Evolutionary conservation across 305 asterid genomes (phyloP).

Genomic region (Rubia tinctorum): DNA sequence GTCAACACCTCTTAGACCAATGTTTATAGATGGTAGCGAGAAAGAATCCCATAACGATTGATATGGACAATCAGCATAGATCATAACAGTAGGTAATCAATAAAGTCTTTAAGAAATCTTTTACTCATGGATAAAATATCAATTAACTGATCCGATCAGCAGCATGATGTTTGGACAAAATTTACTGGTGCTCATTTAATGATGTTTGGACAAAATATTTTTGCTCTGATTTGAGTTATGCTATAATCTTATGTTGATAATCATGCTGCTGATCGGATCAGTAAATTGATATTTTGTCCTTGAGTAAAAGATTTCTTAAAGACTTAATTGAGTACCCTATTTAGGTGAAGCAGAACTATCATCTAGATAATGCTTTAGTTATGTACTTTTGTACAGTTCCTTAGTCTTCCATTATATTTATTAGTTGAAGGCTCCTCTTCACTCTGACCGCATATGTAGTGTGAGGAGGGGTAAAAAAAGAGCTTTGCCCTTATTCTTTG

Average conservation of each 20-base stretch:
- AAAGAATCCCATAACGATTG: conserved; percentile 43
- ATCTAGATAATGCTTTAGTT: neutral
- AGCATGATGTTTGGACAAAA: too few relatives aligned
- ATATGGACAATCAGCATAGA: conserved; percentile 34
- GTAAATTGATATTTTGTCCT: neutral
- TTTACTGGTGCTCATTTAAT: too few relatives aligned
- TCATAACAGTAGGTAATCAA: conserved; percentile 11
- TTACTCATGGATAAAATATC: too few relatives aligned
- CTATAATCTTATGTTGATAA: too few relatives aligned
- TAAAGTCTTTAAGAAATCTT: too few relatives aligned
- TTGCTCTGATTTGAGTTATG: too few relatives aligned
- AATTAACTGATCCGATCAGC: too few relatives aligned
- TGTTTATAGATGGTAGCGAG: conserved; percentile 62
- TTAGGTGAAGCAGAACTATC: neutral
- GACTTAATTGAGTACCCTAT: neutral
- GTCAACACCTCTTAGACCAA: conserved; percentile 53
- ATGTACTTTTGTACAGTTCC: neutral
- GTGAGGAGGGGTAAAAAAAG: neutral
- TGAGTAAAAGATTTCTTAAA: neutral
- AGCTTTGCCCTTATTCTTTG: neutral
- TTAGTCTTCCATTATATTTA: neutral
- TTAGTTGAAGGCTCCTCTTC: neutral
- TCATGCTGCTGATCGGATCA: neutral
- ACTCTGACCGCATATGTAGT: neutral
- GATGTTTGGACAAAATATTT: too few relatives aligned